Conservation (phyloP, 176 grass and related monocot species). For the Rhynchospora breviuscula region DNA sequence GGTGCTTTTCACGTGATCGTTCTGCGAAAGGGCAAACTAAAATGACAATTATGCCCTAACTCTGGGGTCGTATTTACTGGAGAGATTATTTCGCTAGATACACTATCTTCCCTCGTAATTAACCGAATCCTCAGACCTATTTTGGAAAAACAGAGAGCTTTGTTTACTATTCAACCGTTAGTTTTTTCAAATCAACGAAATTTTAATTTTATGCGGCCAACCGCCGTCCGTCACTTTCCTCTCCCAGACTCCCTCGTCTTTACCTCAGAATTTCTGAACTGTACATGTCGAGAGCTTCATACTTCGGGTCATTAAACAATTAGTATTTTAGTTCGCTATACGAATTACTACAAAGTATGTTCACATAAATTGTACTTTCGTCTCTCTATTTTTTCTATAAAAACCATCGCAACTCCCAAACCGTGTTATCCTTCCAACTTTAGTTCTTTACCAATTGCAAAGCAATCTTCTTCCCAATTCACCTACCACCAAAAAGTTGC, state of each 20-base stretch:
- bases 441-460: not conserved
- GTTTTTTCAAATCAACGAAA: not conserved
- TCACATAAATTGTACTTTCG: not conserved
- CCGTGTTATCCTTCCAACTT: not conserved
- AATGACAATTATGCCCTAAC: not conserved
- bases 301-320: not conserved
- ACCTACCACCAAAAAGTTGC: not conserved
- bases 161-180: constrained; percentile 18
- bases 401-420: not conserved
- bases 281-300: not conserved
- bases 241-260: not conserved
- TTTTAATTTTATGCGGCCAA: constrained; percentile 22
- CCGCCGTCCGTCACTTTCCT: constrained; percentile 19
- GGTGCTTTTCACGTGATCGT: constrained; percentile 27
- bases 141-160: not conserved
- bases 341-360: not conserved
- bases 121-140: not conserved
- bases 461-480: not conserved
- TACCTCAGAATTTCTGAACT: not conserved
- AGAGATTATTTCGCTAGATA: not conserved
- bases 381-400: constrained; percentile 5
- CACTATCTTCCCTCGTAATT: not conserved
- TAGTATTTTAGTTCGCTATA: not conserved
- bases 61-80: not conserved
- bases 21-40: not conserved